These are phyloP conservation scores for Aspergillus sp. DNA, from an alignment of 2,329 filamentous ascomycete genomes.

Conservation along the genomic window DNA sequence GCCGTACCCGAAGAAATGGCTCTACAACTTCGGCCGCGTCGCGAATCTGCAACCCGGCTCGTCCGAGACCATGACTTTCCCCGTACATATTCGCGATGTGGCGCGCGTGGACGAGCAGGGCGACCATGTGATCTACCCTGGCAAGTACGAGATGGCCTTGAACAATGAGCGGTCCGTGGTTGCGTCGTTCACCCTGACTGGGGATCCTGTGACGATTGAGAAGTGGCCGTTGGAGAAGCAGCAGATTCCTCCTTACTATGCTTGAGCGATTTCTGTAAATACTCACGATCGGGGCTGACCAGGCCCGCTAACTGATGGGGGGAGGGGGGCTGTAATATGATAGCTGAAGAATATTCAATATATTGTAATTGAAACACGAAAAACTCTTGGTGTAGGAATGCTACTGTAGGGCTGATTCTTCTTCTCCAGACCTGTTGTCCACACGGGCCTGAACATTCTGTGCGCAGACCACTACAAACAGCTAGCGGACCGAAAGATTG, in stretches of 20 bases:
- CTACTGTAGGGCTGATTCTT: too few species aligned
- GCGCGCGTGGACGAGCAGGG: constrained; percentile 29
- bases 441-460: background rate
- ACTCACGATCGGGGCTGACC: too few species aligned
- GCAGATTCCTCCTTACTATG: constrained; percentile 11
- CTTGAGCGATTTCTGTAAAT: too few species aligned
- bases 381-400: too few species aligned
- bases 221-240: constrained; percentile 26
- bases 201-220: constrained; percentile 20
- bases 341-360: too few species aligned
- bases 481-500: background rate
- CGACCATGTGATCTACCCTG: constrained; percentile 33
- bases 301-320: too few species aligned
- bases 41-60: constrained; percentile 14
- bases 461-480: background rate
- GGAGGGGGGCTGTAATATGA: too few species aligned
- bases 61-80: constrained; percentile 21
- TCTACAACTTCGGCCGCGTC: constrained; percentile 32
- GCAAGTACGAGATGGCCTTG: constrained; percentile 32
- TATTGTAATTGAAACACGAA: too few species aligned
- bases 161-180: constrained; percentile 32
- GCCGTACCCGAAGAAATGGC: constrained; percentile 35
- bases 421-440: too few species aligned
- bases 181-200: constrained; percentile 24
- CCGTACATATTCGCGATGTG: constrained; percentile 30